Base-by-base conservation (phyloP, 106 monocot species). In the Platanthera guangdongensis region DNA sequence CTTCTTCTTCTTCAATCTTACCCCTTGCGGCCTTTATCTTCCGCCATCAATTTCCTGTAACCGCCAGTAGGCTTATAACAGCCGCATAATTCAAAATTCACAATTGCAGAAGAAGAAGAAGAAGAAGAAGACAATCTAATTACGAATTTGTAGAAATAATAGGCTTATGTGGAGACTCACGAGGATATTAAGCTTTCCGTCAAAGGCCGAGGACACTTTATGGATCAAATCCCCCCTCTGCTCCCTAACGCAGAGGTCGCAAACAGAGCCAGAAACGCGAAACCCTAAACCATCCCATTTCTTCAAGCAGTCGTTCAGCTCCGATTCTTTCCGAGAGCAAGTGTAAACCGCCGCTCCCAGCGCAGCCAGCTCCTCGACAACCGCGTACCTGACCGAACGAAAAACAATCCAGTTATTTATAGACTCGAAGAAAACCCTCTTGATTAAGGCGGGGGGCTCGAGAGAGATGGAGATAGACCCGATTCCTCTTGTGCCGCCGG, bases 341-440 rank as follows among this genome's bases (percentile, higher is more conserved):
- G 94, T 90, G 75, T 94, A 83, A 22, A 94, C 88, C 4, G 64
- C 28, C 4, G 84, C 90, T 2, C 94, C 90, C 8, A 90, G 74
- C 21, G 50, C 51, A 21, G 81, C 88, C 46, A 94, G 75, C 59
- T 88, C 90, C 78, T 88, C 86, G 18, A 90, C 90, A 21, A 90
- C 83, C 14, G 83, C 84, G 25, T 78, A 67, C 39, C 88, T 91
- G 79, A 25, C 9, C 64, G 28, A 2, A 9, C 64, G 28, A 65
- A 11, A 8, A 65, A 8, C 8, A 65, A 65, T 18, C 19, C 57
- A 65, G 9, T 25, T 18, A 9, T 30, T 28, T 11, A 39, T 39
- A 39, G 39, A 39, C 39, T 39, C 39, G 3, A 39, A 39, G 39
- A 39, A 39, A 39, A 39, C 39, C 39, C 39, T 39, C 39, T 39